Evolutionary conservation across 805 yeast species (phyloP), one percentile per base, ranked within the genome.

Genomic region (Saccharomycopsis amapae): DNA sequence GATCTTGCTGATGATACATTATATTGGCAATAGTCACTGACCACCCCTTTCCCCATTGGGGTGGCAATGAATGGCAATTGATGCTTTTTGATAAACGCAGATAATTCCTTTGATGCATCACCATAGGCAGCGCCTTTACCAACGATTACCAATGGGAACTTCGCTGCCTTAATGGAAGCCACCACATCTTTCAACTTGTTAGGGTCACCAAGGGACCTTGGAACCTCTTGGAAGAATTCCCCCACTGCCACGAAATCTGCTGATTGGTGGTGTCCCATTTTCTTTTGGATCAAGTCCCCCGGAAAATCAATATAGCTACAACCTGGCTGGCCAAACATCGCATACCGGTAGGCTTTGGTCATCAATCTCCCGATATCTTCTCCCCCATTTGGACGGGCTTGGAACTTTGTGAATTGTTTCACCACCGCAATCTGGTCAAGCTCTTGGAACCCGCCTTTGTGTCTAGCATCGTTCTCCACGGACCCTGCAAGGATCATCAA

Each of bases 31-130:
- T 60, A 52, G 56, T 81, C 89, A 2, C 75, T 64, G 1, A 81
- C 61, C 0, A 81, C 75, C 7, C 89, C 89, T 59, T 81, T 81
- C 0, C 84, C 89, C 89, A 81, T 81, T 2, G 89, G 87, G 0
- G 88, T 81, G 7, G 88, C 85, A 40, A 81, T 56, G 53, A 81
- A 81, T 1, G 82, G 76, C 1, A 81, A 41, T 7, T 63, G 55
- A 42, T 76, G 72, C 1, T 44, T 31, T 4, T 57, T 42, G 17
- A 81, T 67, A 41, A 81, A 66, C 0, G 52, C 33, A 1, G 72
- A 59, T 6, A 81, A 49, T 2, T 58, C 56, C 1, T 26, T 38
- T 5, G 73, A 70, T 0, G 76, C 71, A 31, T 60, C 59, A 1
- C 66, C 63, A 47, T 72, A 67, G 0, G 81, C 73, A 2, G 81